Base-by-base conservation (phyloP, 2,329 filamentous ascomycete genomes). In the Xylaria sp. region DNA sequence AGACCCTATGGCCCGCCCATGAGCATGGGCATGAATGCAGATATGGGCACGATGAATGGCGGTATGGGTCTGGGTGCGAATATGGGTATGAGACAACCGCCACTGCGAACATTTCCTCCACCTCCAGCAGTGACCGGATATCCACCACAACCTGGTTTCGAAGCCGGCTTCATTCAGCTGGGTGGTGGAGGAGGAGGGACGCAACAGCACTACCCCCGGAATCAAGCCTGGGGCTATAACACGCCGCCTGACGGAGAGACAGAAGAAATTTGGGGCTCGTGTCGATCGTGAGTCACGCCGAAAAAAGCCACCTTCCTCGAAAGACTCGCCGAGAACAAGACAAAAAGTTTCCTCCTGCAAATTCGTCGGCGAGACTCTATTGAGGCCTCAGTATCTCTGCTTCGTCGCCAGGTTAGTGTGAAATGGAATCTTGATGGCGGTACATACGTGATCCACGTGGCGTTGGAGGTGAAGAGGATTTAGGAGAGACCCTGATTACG, bases 101-200 rank as follows among this genome's bases (percentile, higher is more conserved):
- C 23, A 30, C 23, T 30, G 23, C 23, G 23, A 30, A 4, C 63
- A 1, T 62, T 61, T 11, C 63, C 59, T 0, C 66, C 61, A 6
- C 62, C 60, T 1, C 63, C 63, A 3, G 59, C 62, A 44, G 55
- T 59, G 54, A 3, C 56, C 1, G 54, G 50, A 3, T 57, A 57
- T 9, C 54, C 58, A 44, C 62, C 56, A n/a, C 63, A 62, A 4
- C 52, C 62, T 3, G 68, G 66, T 0, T 70, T 70, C 44, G 67
- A 69, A n/a, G 59, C 46, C 46, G 69, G 69, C 34, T 70, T 70
- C 54, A 69, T 70, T 44, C 68, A 70, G 56, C 48, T 70, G 5
- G 62, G 61, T n/a, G 56, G 56, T 34, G 61, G 61, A 11, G 63
- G 64, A 16, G 57, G 48, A n/a, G 16, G 16, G 16, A 61, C 60